A percentile compares a stretch with the other conserved stretches of the same genome.
phyloP scores from a whole-genome alignment of 257 asterid genomes.

The Ocimum tenuiflorum region DNA sequence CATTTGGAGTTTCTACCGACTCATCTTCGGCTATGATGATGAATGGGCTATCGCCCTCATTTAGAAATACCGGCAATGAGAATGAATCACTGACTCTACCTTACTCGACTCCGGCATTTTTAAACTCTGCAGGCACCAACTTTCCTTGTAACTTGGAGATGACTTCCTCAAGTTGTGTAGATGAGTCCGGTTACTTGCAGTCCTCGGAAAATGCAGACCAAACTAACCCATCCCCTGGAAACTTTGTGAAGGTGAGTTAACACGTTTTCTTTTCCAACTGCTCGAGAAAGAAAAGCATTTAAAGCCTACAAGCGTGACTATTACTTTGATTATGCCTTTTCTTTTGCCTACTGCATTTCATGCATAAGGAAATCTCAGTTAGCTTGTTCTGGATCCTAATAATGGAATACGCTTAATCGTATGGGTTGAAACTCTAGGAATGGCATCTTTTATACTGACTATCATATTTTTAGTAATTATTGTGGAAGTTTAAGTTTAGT shows the following conservation, averaged over 20 bases:
- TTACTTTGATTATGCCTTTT: not conserved
- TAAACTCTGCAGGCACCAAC: slow-evolving; percentile 38
- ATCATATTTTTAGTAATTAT: no score
- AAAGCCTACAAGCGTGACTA: not conserved
- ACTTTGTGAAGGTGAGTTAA: slow-evolving; percentile 78
- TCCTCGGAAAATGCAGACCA: slow-evolving; percentile 73
- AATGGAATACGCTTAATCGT: no score
- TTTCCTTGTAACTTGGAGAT: slow-evolving; percentile 60
- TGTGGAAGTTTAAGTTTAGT: no score
- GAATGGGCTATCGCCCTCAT: slow-evolving; percentile 48
- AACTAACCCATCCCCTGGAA: slow-evolving; percentile 43
- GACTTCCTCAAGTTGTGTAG: slow-evolving; percentile 72
- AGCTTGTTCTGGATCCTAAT: no score
- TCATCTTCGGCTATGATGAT: slow-evolving; percentile 42
- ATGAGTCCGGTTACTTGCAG: slow-evolving; percentile 80
- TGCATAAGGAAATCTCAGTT: not conserved
- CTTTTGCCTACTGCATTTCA: not conserved
- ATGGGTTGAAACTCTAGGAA: not conserved
- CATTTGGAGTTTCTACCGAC: slow-evolving; percentile 50
- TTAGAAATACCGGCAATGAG: slow-evolving; percentile 34
- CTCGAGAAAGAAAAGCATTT: not conserved
- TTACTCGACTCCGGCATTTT: slow-evolving; percentile 43
- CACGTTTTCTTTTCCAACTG: not conserved
- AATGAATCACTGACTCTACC: slow-evolving; percentile 48
- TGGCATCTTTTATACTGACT: not conserved